Evolutionary conservation across 2,329 filamentous ascomycete genomes (phyloP), one percentile per base, ranked within the genome.

Genomic region (Apiospora rasikravindrae): DNA sequence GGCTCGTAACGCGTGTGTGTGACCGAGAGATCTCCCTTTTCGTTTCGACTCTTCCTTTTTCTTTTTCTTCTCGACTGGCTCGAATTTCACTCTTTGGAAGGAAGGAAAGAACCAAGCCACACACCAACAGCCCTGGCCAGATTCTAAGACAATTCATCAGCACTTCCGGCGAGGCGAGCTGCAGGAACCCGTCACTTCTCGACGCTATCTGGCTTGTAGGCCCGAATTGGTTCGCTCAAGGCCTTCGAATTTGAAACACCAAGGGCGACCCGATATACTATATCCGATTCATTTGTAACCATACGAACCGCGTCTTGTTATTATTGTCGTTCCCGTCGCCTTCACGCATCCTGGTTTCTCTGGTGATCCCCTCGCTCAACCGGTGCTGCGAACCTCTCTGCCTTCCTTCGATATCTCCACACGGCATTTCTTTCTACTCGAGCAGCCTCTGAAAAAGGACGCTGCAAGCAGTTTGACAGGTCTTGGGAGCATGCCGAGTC

Each of bases 201-300:
- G 42, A 47, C 67, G 24, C 67, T 24, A 45, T 29, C 42, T 47
- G 24, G 19, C 24, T 45, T n/a, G 26, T 26, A 37, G 67, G 29
- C 67, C 40, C 8, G 29, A 68, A 47, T 68, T 68, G 67, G 67
- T 68, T 68, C 67, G 67, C 45, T 47, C 22, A 40, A 37, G 19
- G 42, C 7, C 33, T 29, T 68, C 45, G 40, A 68, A 1, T 29
- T 29, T 68, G 67, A 68, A 68, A 68, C 67, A 68, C n/a, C 40
- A 68, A 47, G 19, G 11, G 10, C 67, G 19, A 68, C 16, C 22
- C n/a, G 45, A 68, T 37, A 68, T 49, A 68, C 67, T 29, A 26
- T 22, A 68, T 24, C 67, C 24, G 33, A 45, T 29, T 29, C 40
- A 40, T 40, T 6, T 45, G 67, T 64, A 24, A 64, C 57, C 57